A percentile compares a stretch with the other conserved stretches of the same genome.
Evolutionary conservation across 257 asterid species (phyloP).

Genomic region (Solanum virginianum): DNA sequence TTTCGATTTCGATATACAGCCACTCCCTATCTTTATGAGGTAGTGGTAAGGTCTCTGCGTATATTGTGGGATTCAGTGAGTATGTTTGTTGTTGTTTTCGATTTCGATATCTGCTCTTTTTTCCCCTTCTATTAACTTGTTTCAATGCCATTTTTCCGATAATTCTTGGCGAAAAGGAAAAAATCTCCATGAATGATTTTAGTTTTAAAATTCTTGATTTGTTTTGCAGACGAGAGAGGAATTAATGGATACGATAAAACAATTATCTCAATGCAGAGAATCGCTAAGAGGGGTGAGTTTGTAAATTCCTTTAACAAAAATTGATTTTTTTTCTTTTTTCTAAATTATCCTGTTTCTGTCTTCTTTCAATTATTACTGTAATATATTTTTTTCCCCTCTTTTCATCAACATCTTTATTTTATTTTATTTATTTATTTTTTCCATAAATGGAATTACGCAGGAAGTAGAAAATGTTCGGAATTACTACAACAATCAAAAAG

Average conservation of each 20-base stretch:
- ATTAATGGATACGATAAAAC: slow-evolving; percentile 13
- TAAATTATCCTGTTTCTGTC: not conserved
- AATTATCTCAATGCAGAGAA: slow-evolving; percentile 26
- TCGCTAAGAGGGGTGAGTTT: slow-evolving; percentile 29
- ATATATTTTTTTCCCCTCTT: not conserved
- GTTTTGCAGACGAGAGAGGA: slow-evolving; percentile 32
- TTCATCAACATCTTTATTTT: not conserved
- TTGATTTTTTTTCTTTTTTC: not conserved
- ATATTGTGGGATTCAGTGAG: too few relatives aligned
- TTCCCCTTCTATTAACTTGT: not conserved
- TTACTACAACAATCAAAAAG: slow-evolving; percentile 12
- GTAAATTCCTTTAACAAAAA: not conserved
- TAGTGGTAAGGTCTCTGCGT: too few relatives aligned
- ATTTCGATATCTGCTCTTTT: not conserved
- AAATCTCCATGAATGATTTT: not conserved
- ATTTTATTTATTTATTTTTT: not conserved
- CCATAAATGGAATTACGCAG: not conserved
- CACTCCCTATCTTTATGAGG: too few relatives aligned
- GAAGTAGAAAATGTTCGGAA: slow-evolving; percentile 21
- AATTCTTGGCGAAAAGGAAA: not conserved
- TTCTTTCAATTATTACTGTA: not conserved
- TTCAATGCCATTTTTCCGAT: not conserved
- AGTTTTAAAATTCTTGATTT: not conserved
- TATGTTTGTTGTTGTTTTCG: too few relatives aligned
- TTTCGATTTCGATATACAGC: not conserved